phyloP scores from a whole-genome alignment of 2,329 filamentous ascomycete genomes.

The Colletotrichum sp. region DNA sequence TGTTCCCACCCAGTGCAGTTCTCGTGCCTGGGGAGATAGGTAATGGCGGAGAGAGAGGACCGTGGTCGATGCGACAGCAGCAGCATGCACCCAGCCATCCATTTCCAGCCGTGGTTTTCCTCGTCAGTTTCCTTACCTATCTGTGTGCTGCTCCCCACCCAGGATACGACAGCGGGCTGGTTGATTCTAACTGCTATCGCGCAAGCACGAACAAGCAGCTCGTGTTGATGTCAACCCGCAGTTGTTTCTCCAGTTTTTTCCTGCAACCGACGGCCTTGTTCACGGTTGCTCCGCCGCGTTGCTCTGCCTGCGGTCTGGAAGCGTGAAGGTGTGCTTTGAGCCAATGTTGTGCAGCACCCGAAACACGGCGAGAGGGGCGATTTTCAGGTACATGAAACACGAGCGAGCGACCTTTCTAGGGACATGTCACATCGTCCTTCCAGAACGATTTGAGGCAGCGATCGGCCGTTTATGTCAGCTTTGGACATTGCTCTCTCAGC shows the following conservation, averaged over 20 bases:
- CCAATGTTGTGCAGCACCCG: slow-evolving; percentile 29
- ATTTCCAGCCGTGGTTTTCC: slow-evolving; percentile 1
- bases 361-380: slow-evolving; percentile 28
- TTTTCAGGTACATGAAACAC: slow-evolving; percentile 31
- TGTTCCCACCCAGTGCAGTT: background rate
- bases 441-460: slow-evolving; percentile 23
- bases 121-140: background rate
- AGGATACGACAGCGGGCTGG: background rate
- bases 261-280: slow-evolving; percentile 10
- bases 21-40: background rate
- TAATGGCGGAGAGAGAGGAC: background rate
- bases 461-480: slow-evolving; percentile 16
- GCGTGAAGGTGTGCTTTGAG: slow-evolving; percentile 12
- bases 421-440: slow-evolving; percentile 23
- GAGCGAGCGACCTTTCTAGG: background rate
- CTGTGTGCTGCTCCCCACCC: background rate
- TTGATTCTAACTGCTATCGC: background rate
- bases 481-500: background rate
- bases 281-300: slow-evolving; percentile 8
- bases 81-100: slow-evolving; percentile 21
- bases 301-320: slow-evolving; percentile 8
- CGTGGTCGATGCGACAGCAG: slow-evolving; percentile 10
- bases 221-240: slow-evolving; percentile 22
- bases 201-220: slow-evolving; percentile 5
- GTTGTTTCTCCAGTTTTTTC: slow-evolving; percentile 10